Conservation (phyloP, 768 basidiomycete species). For the Melanogaster broomeanus region DNA sequence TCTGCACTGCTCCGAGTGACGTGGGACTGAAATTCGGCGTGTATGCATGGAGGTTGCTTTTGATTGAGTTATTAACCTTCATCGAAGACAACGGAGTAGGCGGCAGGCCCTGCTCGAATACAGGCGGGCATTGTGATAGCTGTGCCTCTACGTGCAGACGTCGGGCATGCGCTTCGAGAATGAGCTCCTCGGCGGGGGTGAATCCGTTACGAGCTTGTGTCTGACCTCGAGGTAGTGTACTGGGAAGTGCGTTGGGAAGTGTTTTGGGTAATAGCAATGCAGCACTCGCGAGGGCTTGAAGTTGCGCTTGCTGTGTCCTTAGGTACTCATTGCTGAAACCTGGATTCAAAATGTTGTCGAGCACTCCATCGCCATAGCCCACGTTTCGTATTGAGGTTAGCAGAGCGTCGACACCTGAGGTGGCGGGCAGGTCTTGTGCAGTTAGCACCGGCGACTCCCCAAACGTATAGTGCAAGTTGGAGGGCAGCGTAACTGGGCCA, state of each 20-base stretch:
- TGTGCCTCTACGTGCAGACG: constrained; percentile 19
- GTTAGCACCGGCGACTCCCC: constrained; percentile 15
- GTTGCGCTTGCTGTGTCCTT: constrained; percentile 18
- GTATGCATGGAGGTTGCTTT: constrained; percentile 8
- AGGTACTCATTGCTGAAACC: constrained; percentile 18
- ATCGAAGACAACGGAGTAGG: not conserved
- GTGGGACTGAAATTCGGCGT: constrained; percentile 6
- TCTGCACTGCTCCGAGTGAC: not conserved
- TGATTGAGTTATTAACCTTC: not conserved
- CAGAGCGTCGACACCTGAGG: constrained; percentile 41
- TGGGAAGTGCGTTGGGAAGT: constrained; percentile 5
- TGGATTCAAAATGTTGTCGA: constrained; percentile 12
- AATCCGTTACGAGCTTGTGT: constrained; percentile 53
- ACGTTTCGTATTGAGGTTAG: constrained; percentile 37
- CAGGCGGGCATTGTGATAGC: constrained; percentile 5
- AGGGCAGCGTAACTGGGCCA: constrained; percentile 20
- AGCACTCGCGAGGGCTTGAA: constrained; percentile 25
- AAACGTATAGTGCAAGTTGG: constrained; percentile 18
- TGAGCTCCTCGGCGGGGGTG: constrained; percentile 67
- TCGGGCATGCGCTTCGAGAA: constrained; percentile 55
- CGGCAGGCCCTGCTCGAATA: constrained; percentile 7
- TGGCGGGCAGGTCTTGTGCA: constrained; percentile 22
- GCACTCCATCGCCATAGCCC: constrained; percentile 15
- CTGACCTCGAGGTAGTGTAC: constrained; percentile 22
- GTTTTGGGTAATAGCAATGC: constrained; percentile 10